These are phyloP conservation scores for Chytridium lagenaria DNA, from an alignment of 371 early-diverging fungal species.

Conservation along the genomic window DNA sequence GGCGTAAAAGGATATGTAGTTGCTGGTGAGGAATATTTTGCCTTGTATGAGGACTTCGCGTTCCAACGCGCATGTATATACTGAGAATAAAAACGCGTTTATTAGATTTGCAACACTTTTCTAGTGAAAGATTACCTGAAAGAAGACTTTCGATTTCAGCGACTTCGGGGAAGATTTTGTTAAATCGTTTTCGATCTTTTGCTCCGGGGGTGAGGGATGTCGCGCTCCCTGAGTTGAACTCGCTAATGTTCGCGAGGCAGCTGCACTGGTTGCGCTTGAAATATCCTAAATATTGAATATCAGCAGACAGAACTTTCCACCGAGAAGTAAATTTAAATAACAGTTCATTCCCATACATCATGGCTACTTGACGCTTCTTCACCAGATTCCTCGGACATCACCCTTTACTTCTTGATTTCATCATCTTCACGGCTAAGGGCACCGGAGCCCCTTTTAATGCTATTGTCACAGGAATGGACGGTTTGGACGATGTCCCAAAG, in stretches of 20 bases:
- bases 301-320: neutral
- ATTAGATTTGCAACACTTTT: neutral
- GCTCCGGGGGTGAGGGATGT: conserved; percentile 4
- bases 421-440: neutral
- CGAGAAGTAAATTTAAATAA: neutral
- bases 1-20: conserved; percentile 57
- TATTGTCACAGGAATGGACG: neutral
- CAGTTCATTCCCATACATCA: neutral
- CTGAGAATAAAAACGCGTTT: conserved; percentile 1
- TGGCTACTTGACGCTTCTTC: neutral
- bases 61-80: conserved; percentile 60
- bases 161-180: conserved; percentile 4
- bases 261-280: neutral
- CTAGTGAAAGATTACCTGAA: neutral
- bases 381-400: conserved; percentile 2
- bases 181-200: conserved; percentile 3
- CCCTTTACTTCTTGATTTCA: conserved; percentile 1
- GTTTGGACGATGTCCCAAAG: neutral
- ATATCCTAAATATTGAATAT: neutral
- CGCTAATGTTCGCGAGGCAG: neutral
- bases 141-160: neutral
- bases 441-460: neutral
- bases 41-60: conserved; percentile 66
- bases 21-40: conserved; percentile 56
- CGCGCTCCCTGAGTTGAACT: neutral